phyloP scores from a whole-genome alignment of 768 basidiomycete genomes.

The Amyloporia xantha region DNA sequence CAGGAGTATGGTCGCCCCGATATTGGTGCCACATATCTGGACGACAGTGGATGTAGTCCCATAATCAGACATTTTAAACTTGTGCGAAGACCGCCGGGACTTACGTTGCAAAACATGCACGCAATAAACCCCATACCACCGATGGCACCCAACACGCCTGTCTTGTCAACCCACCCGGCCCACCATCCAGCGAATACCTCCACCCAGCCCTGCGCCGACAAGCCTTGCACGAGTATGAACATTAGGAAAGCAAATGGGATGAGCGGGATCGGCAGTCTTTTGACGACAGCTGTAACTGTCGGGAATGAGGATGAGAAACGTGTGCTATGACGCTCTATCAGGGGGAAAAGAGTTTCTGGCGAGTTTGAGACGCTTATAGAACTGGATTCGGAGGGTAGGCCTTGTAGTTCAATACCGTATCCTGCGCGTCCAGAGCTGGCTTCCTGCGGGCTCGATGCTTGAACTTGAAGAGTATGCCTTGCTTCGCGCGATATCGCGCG shows the following conservation, averaged over 20 bases:
- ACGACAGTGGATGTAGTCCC: background rate
- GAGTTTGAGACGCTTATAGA: constrained; percentile 2
- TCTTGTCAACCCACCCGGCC: constrained; percentile 34
- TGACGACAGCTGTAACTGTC: constrained; percentile 57
- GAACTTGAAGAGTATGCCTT: background rate
- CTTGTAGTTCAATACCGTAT: constrained; percentile 5
- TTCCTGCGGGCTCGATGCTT: background rate
- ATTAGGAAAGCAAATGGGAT: constrained; percentile 91
- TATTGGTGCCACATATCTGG: constrained; percentile 75
- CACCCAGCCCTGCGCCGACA: constrained; percentile 84
- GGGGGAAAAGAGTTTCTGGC: constrained; percentile 4
- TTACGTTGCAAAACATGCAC: constrained; percentile 66
- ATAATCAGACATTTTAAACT: background rate
- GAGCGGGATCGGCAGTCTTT: constrained; percentile 72
- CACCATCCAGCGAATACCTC: constrained; percentile 72
- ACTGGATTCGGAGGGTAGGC: background rate
- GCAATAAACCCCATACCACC: constrained; percentile 59
- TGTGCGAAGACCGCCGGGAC: constrained; percentile 10
- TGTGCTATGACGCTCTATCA: constrained; percentile 10
- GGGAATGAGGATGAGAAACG: constrained; percentile 44
- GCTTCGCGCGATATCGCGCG: background rate
- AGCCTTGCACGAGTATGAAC: constrained; percentile 87
- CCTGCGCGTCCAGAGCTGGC: background rate
- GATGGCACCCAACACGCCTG: constrained; percentile 31
- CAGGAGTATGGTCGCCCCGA: constrained; percentile 85